Evolutionary conservation across 108 stramenopile genomes (phyloP).

Genomic region (Discostella stelligeroides): DNA sequence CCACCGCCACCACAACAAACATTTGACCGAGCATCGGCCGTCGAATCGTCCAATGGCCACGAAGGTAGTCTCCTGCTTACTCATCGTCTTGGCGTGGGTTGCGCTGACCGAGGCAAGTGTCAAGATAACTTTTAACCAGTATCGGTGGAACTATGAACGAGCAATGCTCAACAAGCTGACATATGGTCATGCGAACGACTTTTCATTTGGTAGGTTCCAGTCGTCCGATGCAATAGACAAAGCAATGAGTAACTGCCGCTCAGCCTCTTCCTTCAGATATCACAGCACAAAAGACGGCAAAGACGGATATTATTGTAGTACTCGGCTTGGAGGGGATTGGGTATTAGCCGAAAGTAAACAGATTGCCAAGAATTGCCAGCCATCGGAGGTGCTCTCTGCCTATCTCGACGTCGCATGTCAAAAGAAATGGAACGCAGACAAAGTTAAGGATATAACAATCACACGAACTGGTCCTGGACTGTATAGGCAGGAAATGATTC

Average conservation of each 20-base stretch:
- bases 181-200: slow-evolving; percentile 25
- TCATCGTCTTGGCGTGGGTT: neutral
- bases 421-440: slow-evolving; percentile 56
- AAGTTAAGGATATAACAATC: slow-evolving; percentile 44
- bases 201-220: slow-evolving; percentile 47
- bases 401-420: slow-evolving; percentile 57
- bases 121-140: slow-evolving; percentile 14
- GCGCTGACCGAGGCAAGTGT: neutral
- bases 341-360: slow-evolving; percentile 61
- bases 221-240: slow-evolving; percentile 31
- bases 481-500: slow-evolving; percentile 52
- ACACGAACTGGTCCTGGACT: slow-evolving; percentile 21
- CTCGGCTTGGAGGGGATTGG: slow-evolving; percentile 58
- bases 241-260: slow-evolving; percentile 35
- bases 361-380: slow-evolving; percentile 44
- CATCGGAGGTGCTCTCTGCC: slow-evolving; percentile 52
- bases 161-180: slow-evolving; percentile 11
- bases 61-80: neutral
- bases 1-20: too few species aligned
- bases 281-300: slow-evolving; percentile 43
- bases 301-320: slow-evolving; percentile 50
- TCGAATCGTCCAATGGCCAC: slow-evolving; percentile 2
- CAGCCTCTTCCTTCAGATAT: slow-evolving; percentile 39
- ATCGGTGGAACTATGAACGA: slow-evolving; percentile 9
- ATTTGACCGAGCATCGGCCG: too few species aligned